A percentile compares a stretch with the other conserved stretches of the same genome.
Conservation (phyloP, 495 filamentous ascomycete species). For the Astrothelium subdiscretum region DNA sequence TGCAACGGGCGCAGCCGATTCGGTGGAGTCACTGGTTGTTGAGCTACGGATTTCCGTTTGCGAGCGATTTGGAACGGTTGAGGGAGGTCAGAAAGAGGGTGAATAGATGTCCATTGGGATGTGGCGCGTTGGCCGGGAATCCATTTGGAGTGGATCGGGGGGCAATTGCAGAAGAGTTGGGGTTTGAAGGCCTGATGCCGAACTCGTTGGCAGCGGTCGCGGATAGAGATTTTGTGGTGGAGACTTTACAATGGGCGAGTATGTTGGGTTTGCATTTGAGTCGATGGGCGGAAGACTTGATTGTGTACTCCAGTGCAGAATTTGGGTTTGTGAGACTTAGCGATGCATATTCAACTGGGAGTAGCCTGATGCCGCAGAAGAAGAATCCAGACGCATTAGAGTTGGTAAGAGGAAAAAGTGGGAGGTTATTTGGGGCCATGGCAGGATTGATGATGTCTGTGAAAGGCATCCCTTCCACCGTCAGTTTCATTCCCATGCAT, state of each 20-base stretch:
- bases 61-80: constrained; percentile 67
- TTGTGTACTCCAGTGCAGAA: constrained; percentile 74
- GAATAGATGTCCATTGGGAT: constrained; percentile 69
- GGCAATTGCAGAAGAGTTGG: constrained; percentile 76
- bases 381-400: constrained; percentile 74
- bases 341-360: constrained; percentile 78
- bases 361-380: constrained; percentile 88
- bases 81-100: constrained; percentile 62
- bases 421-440: constrained; percentile 79
- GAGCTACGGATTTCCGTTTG: constrained; percentile 65
- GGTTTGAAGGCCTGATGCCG: constrained; percentile 68
- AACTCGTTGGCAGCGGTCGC: constrained; percentile 77
- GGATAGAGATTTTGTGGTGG: constrained; percentile 82
- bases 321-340: constrained; percentile 75
- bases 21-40: constrained; percentile 84
- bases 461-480: constrained; percentile 74
- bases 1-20: constrained; percentile 85
- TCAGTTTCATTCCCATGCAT: neutral
- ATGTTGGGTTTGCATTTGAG: constrained; percentile 80
- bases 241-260: constrained; percentile 81
- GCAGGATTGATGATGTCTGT: constrained; percentile 76
- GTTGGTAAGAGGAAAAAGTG: constrained; percentile 77
- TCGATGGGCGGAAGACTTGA: constrained; percentile 80
- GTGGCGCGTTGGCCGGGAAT: constrained; percentile 85
- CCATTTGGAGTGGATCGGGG: constrained; percentile 83